A percentile compares a stretch with the other conserved stretches of the same genome.
Conservation (phyloP, 1,284 basidiomycete genomes). For the Tilletia walkeri region DNA sequence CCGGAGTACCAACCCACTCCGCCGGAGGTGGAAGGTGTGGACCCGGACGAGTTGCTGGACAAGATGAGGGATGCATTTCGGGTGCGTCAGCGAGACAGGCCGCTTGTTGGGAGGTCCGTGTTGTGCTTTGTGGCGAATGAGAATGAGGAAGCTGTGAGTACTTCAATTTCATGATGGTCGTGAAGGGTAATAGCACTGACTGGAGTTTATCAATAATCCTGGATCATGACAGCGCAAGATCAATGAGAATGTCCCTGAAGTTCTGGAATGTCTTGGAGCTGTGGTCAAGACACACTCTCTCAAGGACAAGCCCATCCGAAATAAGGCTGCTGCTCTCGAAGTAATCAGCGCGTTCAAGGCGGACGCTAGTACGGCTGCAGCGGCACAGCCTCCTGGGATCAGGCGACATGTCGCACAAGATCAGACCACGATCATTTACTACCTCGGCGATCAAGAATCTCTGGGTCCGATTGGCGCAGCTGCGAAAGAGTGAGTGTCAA, state of each 20-base stretch:
- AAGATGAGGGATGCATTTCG: no score
- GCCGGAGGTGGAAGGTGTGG: no score
- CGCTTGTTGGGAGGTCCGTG: neutral
- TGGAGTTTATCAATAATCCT: neutral
- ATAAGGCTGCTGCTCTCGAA: neutral
- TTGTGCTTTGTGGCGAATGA: constrained; percentile 3
- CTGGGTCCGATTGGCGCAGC: neutral
- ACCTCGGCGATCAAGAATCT: neutral
- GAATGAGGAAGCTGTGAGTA: neutral
- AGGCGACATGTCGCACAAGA: neutral
- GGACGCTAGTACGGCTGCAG: neutral
- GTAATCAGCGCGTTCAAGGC: neutral
- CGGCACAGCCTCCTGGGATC: neutral
- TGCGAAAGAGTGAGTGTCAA: constrained; percentile 6
- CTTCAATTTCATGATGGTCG: no score
- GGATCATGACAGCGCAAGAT: neutral
- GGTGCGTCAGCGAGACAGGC: neutral
- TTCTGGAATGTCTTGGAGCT: neutral
- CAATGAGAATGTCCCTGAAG: neutral
- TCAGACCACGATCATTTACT: neutral
- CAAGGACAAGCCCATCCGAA: neutral
- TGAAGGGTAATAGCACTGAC: no score
- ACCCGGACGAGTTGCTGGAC: no score
- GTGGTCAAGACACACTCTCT: neutral
- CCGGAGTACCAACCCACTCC: no score